Evolutionary conservation across 306 rosid genomes (phyloP), one percentile per base, ranked within the genome.

Genomic region (Lathyrus sativus): DNA sequence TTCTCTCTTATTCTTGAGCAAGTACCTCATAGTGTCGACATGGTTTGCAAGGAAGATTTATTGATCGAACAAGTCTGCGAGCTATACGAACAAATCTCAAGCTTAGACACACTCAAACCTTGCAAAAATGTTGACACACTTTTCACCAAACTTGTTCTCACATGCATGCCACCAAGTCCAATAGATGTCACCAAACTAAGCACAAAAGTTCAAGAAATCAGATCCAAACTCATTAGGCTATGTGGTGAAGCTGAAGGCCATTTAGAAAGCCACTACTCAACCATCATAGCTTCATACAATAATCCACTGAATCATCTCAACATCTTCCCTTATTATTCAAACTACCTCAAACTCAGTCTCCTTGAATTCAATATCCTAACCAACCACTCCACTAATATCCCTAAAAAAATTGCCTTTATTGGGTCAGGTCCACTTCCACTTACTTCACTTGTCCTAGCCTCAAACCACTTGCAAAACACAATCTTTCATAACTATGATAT

Each of bases 241-340:
- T 58, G 44, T 58, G 64, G 64, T 58, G 44, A 58, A 58, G 64
- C 64, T 33, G 64, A 58, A 58, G 64, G 64, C 43, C 43, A 58
- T 58, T 58, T 58, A 33, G 64, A 58, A 33, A 58, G 64, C 11
- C 64, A 58, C 64, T 58, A 58, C 64, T 58, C 64, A n/a, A 29
- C 64, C 6, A n/a, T 58, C 64, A n/a, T 58, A 58, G 64, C 43
- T 14, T 58, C 64, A 29, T 33, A 58, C 26, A 14, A 7, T 58
- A 8, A 58, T 29, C 64, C 64, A 26, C 64, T 58, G 3, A 29
- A 31, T 14, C 42, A 31, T 31, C 64, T 58, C 24, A 29, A 58
- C 7, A 58, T 58, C 14, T 58, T 58, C 43, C 64, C 64, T 0
- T 58, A 58, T 14, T 58, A 58, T 33, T 31, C 64, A 58, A 58